Conservation (phyloP, 345 rosid species). For the Dipteronia dyeriana region DNA sequence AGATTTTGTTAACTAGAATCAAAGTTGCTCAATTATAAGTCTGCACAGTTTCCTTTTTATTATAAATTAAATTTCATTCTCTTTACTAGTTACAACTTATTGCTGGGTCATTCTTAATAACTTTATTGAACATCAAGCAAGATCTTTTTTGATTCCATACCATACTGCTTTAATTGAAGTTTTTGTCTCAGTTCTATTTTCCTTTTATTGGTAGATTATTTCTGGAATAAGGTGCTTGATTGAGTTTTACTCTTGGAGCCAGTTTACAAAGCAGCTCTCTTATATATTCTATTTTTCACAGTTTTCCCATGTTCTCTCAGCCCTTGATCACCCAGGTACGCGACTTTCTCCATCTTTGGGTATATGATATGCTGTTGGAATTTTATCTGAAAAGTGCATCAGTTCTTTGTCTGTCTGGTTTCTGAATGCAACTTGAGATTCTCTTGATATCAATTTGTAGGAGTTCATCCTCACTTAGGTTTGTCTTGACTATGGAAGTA, state of each 20-base stretch:
- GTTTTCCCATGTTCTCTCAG: neutral
- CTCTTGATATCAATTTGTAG: neutral
- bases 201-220: too few relatives aligned
- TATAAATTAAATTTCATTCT: neutral
- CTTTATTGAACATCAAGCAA: neutral
- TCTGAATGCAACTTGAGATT: neutral
- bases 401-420: neutral
- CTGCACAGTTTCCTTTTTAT: neutral
- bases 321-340: neutral
- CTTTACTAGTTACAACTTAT: neutral
- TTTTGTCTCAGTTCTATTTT: too few relatives aligned
- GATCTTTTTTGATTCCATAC: neutral
- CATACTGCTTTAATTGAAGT: neutral
- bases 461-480: neutral
- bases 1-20: neutral
- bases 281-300: neutral
- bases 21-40: neutral
- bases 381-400: neutral
- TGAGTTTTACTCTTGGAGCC: too few relatives aligned
- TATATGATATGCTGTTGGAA: neutral
- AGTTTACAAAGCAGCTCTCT: too few relatives aligned
- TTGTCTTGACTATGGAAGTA: neutral
- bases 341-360: neutral
- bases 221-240: too few relatives aligned
- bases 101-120: neutral